Conservation (phyloP, 768 basidiomycete species). For the Nidularia sp. region DNA sequence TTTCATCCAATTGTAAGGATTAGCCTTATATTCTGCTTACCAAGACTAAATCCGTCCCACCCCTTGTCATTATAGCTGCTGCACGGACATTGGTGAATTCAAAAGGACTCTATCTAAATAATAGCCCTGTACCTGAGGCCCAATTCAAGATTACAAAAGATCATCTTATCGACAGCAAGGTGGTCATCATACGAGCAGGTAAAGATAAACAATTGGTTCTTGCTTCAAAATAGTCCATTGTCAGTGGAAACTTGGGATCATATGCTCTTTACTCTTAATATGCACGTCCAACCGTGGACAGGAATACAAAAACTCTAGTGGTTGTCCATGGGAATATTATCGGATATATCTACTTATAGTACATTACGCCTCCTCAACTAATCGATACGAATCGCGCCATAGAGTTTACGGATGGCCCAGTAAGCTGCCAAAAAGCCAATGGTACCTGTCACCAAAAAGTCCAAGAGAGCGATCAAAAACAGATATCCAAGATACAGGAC, state of each 20-base stretch:
- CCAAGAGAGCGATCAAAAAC: conserved; percentile 72
- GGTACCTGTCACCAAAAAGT: conserved; percentile 87
- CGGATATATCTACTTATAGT: neutral
- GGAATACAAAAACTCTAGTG: neutral
- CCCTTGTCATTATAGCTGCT: conserved; percentile 40
- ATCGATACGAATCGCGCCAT: conserved; percentile 80
- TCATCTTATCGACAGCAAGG: conserved; percentile 55
- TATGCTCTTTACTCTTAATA: too few relatives aligned
- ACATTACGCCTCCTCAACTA: conserved; percentile 13
- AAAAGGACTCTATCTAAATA: conserved; percentile 75
- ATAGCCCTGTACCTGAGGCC: conserved; percentile 46
- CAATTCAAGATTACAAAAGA: conserved; percentile 32
- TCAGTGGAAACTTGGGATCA: too few relatives aligned
- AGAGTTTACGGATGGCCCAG: conserved; percentile 84
- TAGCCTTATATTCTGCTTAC: neutral
- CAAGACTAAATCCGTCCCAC: neutral
- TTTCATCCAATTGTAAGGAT: conserved; percentile 61
- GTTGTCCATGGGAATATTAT: neutral
- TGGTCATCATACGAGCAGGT: conserved; percentile 70
- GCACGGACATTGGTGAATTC: conserved; percentile 58
- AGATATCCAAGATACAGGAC: conserved; percentile 91
- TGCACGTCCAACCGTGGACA: too few relatives aligned
- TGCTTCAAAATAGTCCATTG: conserved; percentile 4
- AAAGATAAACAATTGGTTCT: conserved; percentile 62
- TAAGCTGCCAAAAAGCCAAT: conserved; percentile 91